These are phyloP conservation scores for Conidiobolus incongruus DNA, from an alignment of 371 early-diverging fungal genomes.

Conservation along the genomic window DNA sequence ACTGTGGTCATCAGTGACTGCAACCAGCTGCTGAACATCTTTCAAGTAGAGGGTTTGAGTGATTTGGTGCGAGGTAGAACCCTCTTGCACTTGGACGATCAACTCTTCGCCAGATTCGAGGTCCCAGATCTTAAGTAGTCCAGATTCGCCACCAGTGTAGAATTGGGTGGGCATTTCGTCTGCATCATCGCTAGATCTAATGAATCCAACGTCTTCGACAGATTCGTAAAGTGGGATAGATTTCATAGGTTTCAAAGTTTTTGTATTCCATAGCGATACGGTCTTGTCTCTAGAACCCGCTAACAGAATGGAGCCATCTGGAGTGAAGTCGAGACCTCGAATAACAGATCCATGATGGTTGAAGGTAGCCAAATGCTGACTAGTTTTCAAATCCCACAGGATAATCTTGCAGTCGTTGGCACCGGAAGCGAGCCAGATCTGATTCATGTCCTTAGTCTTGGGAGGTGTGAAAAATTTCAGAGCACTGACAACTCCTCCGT, in stretches of 20 bases:
- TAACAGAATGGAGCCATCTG: slow-evolving; percentile 48
- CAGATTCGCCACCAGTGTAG: slow-evolving; percentile 65
- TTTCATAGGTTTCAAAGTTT: slow-evolving; percentile 31
- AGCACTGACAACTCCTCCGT: slow-evolving; percentile 66
- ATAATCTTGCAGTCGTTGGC: slow-evolving; percentile 76
- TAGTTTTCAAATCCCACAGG: slow-evolving; percentile 64
- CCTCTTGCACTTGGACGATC: slow-evolving; percentile 25
- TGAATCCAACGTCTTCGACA: slow-evolving; percentile 44
- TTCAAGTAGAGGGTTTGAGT: slow-evolving; percentile 28
- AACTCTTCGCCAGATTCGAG: slow-evolving; percentile 30
- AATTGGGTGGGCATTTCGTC: slow-evolving; percentile 22
- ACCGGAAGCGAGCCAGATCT: slow-evolving; percentile 53
- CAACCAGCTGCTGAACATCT: slow-evolving; percentile 5
- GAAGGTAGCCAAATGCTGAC: slow-evolving; percentile 48
- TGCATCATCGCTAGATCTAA: slow-evolving; percentile 17
- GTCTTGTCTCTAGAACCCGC: slow-evolving; percentile 89
- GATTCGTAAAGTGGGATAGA: slow-evolving; percentile 75
- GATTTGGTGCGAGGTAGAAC: slow-evolving; percentile 37
- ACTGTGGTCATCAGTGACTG: slow-evolving; percentile 77
- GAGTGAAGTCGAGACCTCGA: slow-evolving; percentile 61
- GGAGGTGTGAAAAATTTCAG: slow-evolving; percentile 56
- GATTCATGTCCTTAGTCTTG: slow-evolving; percentile 6
- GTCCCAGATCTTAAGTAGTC: slow-evolving; percentile 49
- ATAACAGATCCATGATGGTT: slow-evolving; percentile 79
- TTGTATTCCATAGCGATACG: slow-evolving; percentile 76